Evolutionary conservation across 306 rosid genomes (phyloP), one percentile per base, ranked within the genome.

Genomic region (Inga oerstediana): DNA sequence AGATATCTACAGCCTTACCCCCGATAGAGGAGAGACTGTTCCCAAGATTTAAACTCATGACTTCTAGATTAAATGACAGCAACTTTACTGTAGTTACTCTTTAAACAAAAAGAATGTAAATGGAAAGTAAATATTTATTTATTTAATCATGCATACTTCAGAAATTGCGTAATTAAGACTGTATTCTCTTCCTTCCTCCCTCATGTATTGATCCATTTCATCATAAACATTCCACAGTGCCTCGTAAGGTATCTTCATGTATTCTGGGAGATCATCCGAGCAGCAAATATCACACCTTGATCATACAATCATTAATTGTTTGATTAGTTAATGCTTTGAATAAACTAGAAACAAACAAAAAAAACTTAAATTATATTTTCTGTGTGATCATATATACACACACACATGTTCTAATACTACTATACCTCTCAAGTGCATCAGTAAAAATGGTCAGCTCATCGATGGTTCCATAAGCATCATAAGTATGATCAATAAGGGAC

Each of bases 381-480:
- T 32, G 34, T 32, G 34, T 32, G 34, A 32, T 32, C 34, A 32
- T 7, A 58, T 58, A 30, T 19, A 2, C 2, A 20, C 22, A 30
- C 6, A 2, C 0, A 20, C 22, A 24, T 58, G 32, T 22, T 22
- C 15, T 49, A 49, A 49, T 15, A 1, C 5, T 32, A 49, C 45
- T 14, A 32, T 66, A 90, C 94, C 90, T 90, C 15, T 85, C 78
- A 14, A 89, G 65, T 72, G 89, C 93, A 17, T 64, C 15, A 1
- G 88, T 90, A 27, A 92, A 80, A 44, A 81, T 24, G 68, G 52
- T 22, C 64, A 92, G 81, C 8, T 92, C 97, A 27, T 90, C 90
- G 11, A 86, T 17, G n/a, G 91, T 86, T 5, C 92, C 94, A 72
- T 79, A 88, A 3, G 67, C 86, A 41, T 90, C 97, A 52, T 90